Percentiles rank a stretch among this genome's conserved stretches.
phyloP scores from a whole-genome alignment of 2,329 filamentous ascomycete species.

The Aspergillus sp. region DNA sequence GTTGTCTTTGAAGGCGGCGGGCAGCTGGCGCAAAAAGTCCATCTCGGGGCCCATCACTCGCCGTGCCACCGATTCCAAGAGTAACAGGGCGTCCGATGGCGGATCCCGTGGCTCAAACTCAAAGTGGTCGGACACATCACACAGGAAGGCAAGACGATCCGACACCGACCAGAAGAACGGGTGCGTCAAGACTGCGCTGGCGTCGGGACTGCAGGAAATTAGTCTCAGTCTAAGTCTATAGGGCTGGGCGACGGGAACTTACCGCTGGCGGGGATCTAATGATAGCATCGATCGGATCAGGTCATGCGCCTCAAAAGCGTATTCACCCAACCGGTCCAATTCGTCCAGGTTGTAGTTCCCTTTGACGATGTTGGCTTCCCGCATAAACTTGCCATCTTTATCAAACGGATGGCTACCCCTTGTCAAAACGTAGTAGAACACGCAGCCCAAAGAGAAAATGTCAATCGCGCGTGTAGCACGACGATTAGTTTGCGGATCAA shows the following conservation, averaged over 20 bases:
- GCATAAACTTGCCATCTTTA: conserved; percentile 89
- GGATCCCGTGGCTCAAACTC: conserved; percentile 88
- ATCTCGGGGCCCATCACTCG: conserved; percentile 52
- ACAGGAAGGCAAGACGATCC: conserved; percentile 87
- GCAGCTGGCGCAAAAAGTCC: conserved; percentile 76
- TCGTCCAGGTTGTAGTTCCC: conserved; percentile 70
- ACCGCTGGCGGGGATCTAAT: conserved; percentile 60
- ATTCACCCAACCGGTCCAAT: conserved; percentile 74
- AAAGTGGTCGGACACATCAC: conserved; percentile 93
- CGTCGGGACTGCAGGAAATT: conserved; percentile 56
- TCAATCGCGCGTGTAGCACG: conserved; percentile 94
- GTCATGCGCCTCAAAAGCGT: conserved; percentile 81
- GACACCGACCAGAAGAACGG: conserved; percentile 96
- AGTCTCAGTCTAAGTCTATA: conserved; percentile 1
- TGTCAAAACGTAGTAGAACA: conserved; percentile 99
- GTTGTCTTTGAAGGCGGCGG: conserved; percentile 80
- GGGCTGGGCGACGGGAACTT: conserved; percentile 15
- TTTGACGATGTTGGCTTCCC: conserved; percentile 96
- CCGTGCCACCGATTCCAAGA: conserved; percentile 51
- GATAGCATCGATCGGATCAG: conserved; percentile 79
- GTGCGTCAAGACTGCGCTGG: conserved; percentile 79
- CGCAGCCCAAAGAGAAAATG: conserved; percentile 92
- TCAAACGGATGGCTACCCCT: conserved; percentile 91
- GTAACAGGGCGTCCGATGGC: conserved; percentile 64
- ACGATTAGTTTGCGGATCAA: conserved; percentile 59